Evolutionary conservation across 1,139 yeast genomes (phyloP).

Genomic region (Magnusiomyces paraingens): DNA sequence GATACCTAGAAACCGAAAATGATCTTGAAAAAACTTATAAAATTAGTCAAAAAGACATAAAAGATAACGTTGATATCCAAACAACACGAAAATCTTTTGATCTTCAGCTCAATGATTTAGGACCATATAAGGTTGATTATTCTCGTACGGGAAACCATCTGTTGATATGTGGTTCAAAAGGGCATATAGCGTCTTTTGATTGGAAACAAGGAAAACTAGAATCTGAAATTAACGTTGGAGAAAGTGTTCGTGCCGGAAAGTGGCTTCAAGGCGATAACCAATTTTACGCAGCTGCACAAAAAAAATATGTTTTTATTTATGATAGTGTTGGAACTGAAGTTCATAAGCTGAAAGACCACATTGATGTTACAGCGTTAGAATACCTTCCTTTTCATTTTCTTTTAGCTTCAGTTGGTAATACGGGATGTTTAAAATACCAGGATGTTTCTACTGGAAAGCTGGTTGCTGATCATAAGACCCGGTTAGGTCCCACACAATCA

Average conservation of each 20-base stretch:
- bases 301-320: conserved; percentile 86
- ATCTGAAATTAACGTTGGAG: conserved; percentile 78
- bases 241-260: conserved; percentile 85
- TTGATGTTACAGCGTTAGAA: conserved; percentile 76
- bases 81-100: conserved; percentile 69
- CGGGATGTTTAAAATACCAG: conserved; percentile 85
- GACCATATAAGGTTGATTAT: conserved; percentile 80
- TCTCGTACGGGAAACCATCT: conserved; percentile 82
- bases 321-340: conserved; percentile 88
- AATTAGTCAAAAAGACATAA: conserved; percentile 75
- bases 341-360: conserved; percentile 84
- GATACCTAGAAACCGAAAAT: conserved; percentile 85
- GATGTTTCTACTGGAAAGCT: conserved; percentile 91
- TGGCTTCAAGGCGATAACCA: conserved; percentile 81
- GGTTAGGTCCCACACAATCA: conserved; percentile 82
- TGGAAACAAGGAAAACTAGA: conserved; percentile 84
- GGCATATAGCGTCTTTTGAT: conserved; percentile 93
- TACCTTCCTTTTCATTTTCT: conserved; percentile 90
- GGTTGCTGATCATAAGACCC: conserved; percentile 78
- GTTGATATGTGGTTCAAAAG: conserved; percentile 80
- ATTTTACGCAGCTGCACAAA: conserved; percentile 94
- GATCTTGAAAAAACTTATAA: conserved; percentile 85
- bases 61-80: conserved; percentile 66
- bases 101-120: conserved; percentile 66
- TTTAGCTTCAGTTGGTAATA: conserved; percentile 78